Evolutionary conservation across 2,329 filamentous ascomycete species (phyloP).

Genomic region (Byssoonygena ceratinophila): DNA sequence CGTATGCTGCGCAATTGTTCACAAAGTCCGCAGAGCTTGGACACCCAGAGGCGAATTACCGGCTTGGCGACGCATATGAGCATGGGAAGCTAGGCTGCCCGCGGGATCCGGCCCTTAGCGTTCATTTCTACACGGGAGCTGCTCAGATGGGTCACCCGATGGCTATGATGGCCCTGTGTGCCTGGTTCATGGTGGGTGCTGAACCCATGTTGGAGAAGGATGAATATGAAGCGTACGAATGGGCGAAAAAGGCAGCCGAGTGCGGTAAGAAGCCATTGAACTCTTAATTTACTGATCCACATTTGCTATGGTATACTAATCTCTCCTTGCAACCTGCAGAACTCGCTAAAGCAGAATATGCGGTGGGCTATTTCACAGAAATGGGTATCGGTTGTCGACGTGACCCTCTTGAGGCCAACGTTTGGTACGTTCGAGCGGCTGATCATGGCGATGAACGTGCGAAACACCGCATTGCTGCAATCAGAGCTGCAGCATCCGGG

Average conservation of each 20-base stretch:
- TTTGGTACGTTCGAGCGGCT: constrained; percentile 95
- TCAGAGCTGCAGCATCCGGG: constrained; percentile 66
- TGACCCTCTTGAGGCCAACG: constrained; percentile 91
- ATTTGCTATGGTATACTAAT: constrained; percentile 2
- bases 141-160: constrained; percentile 72
- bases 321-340: constrained; percentile 24
- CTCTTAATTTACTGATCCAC: background rate
- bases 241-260: constrained; percentile 79
- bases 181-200: constrained; percentile 96
- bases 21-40: constrained; percentile 89
- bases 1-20: constrained; percentile 85
- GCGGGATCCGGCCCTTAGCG: constrained; percentile 78
- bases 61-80: constrained; percentile 94
- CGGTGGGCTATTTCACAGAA: constrained; percentile 93
- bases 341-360: constrained; percentile 68
- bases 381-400: constrained; percentile 94
- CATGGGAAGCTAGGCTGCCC: constrained; percentile 81
- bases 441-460: constrained; percentile 85
- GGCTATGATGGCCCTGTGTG: constrained; percentile 97
- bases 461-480: constrained; percentile 74
- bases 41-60: constrained; percentile 72
- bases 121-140: constrained; percentile 93
- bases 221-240: constrained; percentile 91
- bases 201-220: constrained; percentile 88
- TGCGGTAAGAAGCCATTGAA: constrained; percentile 51